Conservation (phyloP, 768 basidiomycete species). For the Sarcodon sp. region DNA sequence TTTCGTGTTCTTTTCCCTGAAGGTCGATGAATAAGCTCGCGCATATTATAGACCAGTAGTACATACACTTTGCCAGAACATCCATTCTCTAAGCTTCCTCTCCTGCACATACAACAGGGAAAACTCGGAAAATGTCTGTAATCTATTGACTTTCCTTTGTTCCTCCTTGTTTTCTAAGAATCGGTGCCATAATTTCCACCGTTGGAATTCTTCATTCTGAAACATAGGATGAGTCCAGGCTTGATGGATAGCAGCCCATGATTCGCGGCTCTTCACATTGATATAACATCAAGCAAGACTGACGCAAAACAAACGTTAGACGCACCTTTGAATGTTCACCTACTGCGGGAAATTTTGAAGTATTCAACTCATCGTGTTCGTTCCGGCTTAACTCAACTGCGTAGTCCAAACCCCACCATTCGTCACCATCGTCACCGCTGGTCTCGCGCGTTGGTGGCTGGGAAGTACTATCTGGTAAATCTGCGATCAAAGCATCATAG, state of each 20-base stretch:
- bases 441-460: background rate
- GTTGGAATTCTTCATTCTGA: conserved; percentile 27
- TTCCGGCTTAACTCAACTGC: conserved; percentile 27
- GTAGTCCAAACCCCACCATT: conserved; percentile 32
- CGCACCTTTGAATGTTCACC: conserved; percentile 29
- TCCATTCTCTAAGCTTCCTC: conserved; percentile 20
- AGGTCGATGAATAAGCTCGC: conserved; percentile 10
- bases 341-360: conserved; percentile 6
- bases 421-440: conserved; percentile 15
- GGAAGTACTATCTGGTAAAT: conserved; percentile 2
- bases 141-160: conserved; percentile 15
- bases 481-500: conserved; percentile 12
- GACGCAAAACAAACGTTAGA: background rate
- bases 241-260: conserved; percentile 29
- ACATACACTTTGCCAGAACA: conserved; percentile 17
- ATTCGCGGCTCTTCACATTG: conserved; percentile 24
- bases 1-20: background rate
- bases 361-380: conserved; percentile 16
- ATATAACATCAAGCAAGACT: background rate
- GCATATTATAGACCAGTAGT: too few species aligned
- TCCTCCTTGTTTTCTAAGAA: conserved; percentile 23
- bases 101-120: conserved; percentile 24
- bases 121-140: conserved; percentile 19
- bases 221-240: conserved; percentile 23
- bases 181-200: conserved; percentile 33